Conservation (phyloP, 2,329 filamentous ascomycete species). For the Colletotrichum costaricense region DNA sequence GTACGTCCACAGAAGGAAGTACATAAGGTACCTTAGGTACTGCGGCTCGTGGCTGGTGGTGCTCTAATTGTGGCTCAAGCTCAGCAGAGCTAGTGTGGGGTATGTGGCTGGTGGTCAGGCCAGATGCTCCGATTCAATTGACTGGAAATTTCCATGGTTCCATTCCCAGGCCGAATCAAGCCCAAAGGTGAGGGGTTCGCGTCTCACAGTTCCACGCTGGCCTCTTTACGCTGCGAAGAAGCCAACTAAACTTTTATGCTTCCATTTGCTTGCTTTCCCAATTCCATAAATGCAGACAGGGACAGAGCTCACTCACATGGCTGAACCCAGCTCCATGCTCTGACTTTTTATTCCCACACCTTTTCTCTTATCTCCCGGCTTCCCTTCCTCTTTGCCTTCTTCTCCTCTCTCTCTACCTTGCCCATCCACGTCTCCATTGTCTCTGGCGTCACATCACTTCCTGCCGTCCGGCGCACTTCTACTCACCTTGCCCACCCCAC, state of each 20-base stretch:
- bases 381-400: background rate
- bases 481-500: slow-evolving; percentile 21
- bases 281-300: slow-evolving; percentile 5
- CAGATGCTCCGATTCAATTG: slow-evolving; percentile 20
- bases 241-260: slow-evolving; percentile 37
- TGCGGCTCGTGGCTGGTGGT: background rate
- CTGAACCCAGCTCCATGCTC: slow-evolving; percentile 17
- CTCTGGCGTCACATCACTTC: slow-evolving; percentile 32
- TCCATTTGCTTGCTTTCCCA: background rate
- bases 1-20: background rate
- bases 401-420: background rate
- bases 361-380: background rate
- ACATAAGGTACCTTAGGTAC: background rate
- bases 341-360: background rate
- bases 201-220: slow-evolving; percentile 54
- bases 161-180: slow-evolving; percentile 27
- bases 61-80: slow-evolving; percentile 32
- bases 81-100: slow-evolving; percentile 33
- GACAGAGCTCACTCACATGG: background rate
- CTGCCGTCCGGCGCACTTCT: slow-evolving; percentile 6
- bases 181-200: slow-evolving; percentile 27
- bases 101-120: slow-evolving; percentile 13
- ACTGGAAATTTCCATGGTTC: slow-evolving; percentile 35
- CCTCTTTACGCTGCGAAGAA: slow-evolving; percentile 50
- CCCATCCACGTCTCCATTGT: background rate